Base-by-base conservation (phyloP, 306 rosid genomes). In the Psophocarpus tetragonolobus region DNA sequence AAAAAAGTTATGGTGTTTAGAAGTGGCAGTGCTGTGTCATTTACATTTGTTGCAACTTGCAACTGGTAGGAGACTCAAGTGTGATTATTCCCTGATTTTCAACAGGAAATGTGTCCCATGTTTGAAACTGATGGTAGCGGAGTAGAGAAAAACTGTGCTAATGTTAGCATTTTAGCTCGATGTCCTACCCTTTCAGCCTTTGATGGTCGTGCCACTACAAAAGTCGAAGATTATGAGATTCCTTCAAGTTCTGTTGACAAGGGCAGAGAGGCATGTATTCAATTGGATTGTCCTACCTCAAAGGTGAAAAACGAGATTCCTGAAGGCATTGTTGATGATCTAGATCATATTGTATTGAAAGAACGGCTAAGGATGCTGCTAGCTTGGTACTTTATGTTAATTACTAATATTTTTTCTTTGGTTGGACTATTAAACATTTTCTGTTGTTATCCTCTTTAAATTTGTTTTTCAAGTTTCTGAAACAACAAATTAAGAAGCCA, bases 341-440 rank as follows among this genome's bases (percentile, higher is more conserved):
- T 90, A 64, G 97, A 90, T 75, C 94, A 90, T 75, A 54, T 94
- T 72, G 73, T 75, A 6, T 62, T 94, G 87, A 85, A 81, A 78
- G 91, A 92, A 85, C 86, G 98, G 64, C 85, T 51, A 75, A 89
- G 83, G 85, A 86, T 90, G 85, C 88, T 91, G 29, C 87, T 85
- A 53, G 81, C 88, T 51, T 87, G 95, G 98, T 91, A 82, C 77
- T 61, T 13, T 71, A 74, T 56, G 74, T 76, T 58, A 39, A 62
- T 32, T 67, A 68, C 77, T 69, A 27, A 73, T 50, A 45, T 54
- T 39, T 72, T 53, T 65, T 71, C 38, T 82, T 33, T 41, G 63
- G n/a, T 41, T 48, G 65, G 61, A 71, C 64, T 71, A 24, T 53
- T 71, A 4, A 44, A 35, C 54, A 41, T 71, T 75, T 76, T 30